Base-by-base conservation (phyloP, 192 early-diverging fungal genomes). In the Endogone sp. region DNA sequence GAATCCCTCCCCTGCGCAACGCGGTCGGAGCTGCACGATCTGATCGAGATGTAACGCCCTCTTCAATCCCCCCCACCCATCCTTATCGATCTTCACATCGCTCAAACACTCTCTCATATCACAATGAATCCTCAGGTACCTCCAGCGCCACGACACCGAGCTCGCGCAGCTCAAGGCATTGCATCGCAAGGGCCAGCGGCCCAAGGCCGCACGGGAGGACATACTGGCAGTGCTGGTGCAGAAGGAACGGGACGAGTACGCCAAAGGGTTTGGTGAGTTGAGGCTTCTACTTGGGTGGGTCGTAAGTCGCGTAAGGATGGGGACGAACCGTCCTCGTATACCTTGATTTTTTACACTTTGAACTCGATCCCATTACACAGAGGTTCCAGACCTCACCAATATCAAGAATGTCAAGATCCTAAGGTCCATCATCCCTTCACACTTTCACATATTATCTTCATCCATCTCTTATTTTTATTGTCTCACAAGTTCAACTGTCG, bases 361-460 rank as follows among this genome's bases (percentile, higher is more conserved):
- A 56, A 61, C 22, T 49, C 3, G 65, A 58, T 56, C 54, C 49
- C 44, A 63, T 26, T 22, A 23, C 23, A 60, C 56, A 87, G 85
- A 87, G 71, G 59, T 87, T 27, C 85, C 85, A 3, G 80, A 87
- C 60, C 75, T 87, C 24, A 77, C 82, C 25, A 81, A 81, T 64
- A 74, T 79, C 26, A 87, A 83, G 70, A 81, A 74, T 66, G 68
- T 87, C 16, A 77, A 79, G 49, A 23, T 74, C 29, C 32, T 82
- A 31, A 69, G 80, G 63, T 71, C 30, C 22, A 0, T 22, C 21
- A 21, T 62, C 13, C 20, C 29, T 70, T 23, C 4, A 8, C 10
- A 66, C 4, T 3, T 11, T 49, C 37, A 11, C 37, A 49, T 11
- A 11, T 49, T 16, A 11, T 49, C 16, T 49, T 49, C 6, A 6